phyloP scores from a whole-genome alignment of 176 grass and related monocot species.

The Oryza glaberrima region DNA sequence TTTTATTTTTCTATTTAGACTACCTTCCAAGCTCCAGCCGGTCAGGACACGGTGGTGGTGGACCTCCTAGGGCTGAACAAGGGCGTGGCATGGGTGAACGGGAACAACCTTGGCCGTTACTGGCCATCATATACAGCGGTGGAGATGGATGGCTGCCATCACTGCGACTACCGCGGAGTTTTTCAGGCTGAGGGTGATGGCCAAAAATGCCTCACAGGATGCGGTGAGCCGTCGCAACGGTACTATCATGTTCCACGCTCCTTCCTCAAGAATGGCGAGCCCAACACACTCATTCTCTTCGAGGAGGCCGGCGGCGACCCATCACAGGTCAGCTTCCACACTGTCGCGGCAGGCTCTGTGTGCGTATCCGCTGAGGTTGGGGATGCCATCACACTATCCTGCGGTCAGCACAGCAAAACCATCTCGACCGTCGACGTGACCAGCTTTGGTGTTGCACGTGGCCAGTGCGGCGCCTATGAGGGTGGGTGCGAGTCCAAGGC shows the following conservation, averaged over 20 bases:
- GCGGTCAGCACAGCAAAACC: neutral
- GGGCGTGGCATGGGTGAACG: conserved; percentile 80
- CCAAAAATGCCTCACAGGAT: conserved; percentile 56
- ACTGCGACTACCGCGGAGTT: conserved; percentile 61
- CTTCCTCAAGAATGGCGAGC: conserved; percentile 59
- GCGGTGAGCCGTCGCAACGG: conserved; percentile 63
- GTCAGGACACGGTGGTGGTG: conserved; percentile 56
- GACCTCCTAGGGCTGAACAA: conserved; percentile 70
- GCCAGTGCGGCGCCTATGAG: conserved; percentile 55
- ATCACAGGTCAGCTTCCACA: conserved; percentile 35
- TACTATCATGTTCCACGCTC: conserved; percentile 74
- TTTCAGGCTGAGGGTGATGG: conserved; percentile 41
- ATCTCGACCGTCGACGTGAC: conserved; percentile 62
- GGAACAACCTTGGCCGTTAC: conserved; percentile 80
- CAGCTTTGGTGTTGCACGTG: conserved; percentile 39
- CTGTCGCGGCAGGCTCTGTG: conserved; percentile 24
- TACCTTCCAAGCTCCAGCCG: conserved; percentile 51
- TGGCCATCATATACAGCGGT: conserved; percentile 57
- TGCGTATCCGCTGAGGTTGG: conserved; percentile 50
- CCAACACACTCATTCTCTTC: conserved; percentile 72
- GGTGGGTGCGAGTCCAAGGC: conserved; percentile 58
- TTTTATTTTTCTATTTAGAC: neutral
- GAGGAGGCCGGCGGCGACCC: conserved; percentile 81
- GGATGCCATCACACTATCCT: conserved; percentile 47
- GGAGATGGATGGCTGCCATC: conserved; percentile 40